Conservation (phyloP, 139 green algal genomes). For the Chlorella sorokiniana region DNA sequence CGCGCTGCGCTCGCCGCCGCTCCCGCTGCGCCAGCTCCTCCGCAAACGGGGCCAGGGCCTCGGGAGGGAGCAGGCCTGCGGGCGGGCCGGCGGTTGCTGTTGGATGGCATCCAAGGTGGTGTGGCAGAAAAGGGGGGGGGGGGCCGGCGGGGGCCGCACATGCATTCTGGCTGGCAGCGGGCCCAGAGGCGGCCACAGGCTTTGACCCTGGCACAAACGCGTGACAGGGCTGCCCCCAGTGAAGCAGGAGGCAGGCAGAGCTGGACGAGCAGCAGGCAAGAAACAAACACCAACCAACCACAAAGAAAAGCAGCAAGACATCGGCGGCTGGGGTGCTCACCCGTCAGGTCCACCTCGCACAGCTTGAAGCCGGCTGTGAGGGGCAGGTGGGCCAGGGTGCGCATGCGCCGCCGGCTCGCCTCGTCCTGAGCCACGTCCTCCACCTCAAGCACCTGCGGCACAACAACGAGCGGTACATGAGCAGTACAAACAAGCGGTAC, state of each 20-base stretch:
- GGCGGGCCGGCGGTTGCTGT: no score
- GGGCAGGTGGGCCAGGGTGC: conserved; percentile 73
- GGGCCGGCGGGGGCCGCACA: no score
- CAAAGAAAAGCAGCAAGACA: neutral
- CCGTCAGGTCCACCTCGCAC: conserved; percentile 59
- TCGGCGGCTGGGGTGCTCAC: neutral
- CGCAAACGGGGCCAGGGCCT: conserved; percentile 68
- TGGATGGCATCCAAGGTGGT: no score
- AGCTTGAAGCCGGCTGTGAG: conserved; percentile 55
- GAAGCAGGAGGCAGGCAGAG: no score
- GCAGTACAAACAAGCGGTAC: no score
- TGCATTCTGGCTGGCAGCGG: no score
- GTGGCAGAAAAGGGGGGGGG: no score
- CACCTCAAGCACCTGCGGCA: conserved; percentile 70
- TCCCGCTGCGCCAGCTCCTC: conserved; percentile 68
- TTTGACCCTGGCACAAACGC: no score
- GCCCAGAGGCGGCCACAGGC: no score
- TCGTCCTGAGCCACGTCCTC: conserved; percentile 69
- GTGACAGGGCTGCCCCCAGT: no score
- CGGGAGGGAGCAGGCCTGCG: conserved; percentile 53
- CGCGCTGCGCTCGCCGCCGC: conserved; percentile 48
- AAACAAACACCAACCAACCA: neutral
- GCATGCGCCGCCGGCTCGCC: conserved; percentile 54
- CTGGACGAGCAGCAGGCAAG: no score
- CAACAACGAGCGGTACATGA: no score